Base-by-base conservation (phyloP, 805 yeast species). In the Kurtzmaniella cleridarum region DNA sequence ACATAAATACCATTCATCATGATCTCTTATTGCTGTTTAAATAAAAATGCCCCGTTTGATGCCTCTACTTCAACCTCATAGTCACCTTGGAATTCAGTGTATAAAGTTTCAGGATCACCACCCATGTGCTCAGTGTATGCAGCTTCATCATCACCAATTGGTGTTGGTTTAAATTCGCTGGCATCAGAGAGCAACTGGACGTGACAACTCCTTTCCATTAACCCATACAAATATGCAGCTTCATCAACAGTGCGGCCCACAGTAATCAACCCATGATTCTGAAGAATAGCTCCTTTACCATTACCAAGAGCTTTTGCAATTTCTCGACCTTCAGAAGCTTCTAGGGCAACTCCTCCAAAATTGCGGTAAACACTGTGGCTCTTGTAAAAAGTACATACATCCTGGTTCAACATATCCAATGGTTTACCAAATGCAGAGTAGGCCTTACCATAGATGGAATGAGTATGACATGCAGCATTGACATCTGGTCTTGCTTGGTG, bases 391-490 rank as follows among this genome's bases (percentile, higher is more conserved):
- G 69, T 63, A 56, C 90, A 83, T 3, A 68, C 82, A 49, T 86
- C 95, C 64, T 85, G 95, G 61, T 79, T 84, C 44, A 85, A 51
- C 93, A 85, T 85, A 43, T 84, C 90, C 46, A 85, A 64, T 11
- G 79, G 79, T 48, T 67, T 69, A 28, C 83, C 87, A 51, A 81
- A 79, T 0, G 80, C 62, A 2, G 84, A 75, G 56, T 73, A 81
- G 1, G 87, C 77, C 53, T 78, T 79, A 41, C 87, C 88, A 49
- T 71, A 71, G 33, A 69, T 59, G 2, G 85, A 79, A 51, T 81
- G 88, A 9, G 84, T 73, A 59, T 81, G 88, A 51, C 85, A 79
- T 3, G 86, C 86, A 17, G 87, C 86, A 46, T 76, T 65, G 24
- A 81, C 79, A 41, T 81, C 86, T 1, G 85, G 87, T 43, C 87